Conservation (phyloP, 345 rosid genomes). For the Xanthoceras sorbifolium region DNA sequence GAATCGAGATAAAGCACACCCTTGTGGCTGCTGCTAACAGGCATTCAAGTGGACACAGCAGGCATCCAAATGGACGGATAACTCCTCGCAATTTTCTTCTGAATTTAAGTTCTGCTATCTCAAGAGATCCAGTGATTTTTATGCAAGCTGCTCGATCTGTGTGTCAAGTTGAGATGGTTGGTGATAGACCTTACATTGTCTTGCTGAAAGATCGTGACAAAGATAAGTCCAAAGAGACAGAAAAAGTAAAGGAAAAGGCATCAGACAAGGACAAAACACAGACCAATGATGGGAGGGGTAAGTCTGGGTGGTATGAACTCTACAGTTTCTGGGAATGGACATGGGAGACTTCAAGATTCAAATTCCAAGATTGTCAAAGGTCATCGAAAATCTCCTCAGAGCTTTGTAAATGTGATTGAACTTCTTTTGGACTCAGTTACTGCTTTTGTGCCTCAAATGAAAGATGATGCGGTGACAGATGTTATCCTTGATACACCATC, state of each 20-base stretch:
- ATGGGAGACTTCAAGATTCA: conserved; percentile 50
- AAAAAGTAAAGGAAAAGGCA: conserved; percentile 64
- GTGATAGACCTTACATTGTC: conserved; percentile 86
- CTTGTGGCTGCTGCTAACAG: conserved; percentile 79
- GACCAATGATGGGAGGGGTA: conserved; percentile 61
- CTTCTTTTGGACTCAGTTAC: conserved; percentile 74
- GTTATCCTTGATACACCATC: conserved; percentile 37
- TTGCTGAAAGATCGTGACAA: conserved; percentile 89
- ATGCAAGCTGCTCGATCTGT: conserved; percentile 79
- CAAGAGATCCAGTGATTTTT: conserved; percentile 82
- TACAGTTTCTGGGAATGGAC: conserved; percentile 42
- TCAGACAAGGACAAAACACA: conserved; percentile 63
- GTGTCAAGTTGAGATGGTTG: conserved; percentile 95
- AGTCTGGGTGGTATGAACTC: conserved; percentile 41
- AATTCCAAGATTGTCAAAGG: conserved; percentile 68
- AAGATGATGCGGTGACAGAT: conserved; percentile 49
- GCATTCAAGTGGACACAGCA: conserved; percentile 60
- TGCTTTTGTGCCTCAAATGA: conserved; percentile 64
- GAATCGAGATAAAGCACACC: conserved; percentile 90
- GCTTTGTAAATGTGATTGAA: conserved; percentile 80
- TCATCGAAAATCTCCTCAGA: conserved; percentile 79
- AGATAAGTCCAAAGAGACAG: conserved; percentile 73
- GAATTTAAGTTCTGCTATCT: conserved; percentile 71
- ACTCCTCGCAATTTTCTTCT: conserved; percentile 75
- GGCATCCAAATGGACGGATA: conserved; percentile 77